These are phyloP conservation scores for Leishmania arabica DNA, from an alignment of 208 protist species.

Conservation along the genomic window DNA sequence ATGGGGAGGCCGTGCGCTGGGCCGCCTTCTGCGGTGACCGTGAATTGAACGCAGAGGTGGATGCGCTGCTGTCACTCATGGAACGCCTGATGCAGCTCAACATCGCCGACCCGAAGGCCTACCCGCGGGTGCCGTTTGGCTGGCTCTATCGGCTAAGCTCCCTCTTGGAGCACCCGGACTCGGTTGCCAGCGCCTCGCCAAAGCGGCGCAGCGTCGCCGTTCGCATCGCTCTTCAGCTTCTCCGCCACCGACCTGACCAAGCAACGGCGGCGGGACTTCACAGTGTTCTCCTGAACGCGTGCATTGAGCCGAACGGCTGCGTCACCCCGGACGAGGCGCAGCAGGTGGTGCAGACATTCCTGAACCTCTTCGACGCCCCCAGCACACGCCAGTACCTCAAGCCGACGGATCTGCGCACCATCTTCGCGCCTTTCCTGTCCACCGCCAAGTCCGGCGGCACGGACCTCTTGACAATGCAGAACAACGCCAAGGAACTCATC, in stretches of 20 bases:
- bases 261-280: slow-evolving; percentile 61
- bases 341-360: slow-evolving; percentile 55
- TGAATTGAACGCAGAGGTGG: slow-evolving; percentile 65
- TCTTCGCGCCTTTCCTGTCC: slow-evolving; percentile 80
- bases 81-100: slow-evolving; percentile 58
- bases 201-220: slow-evolving; percentile 64
- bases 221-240: slow-evolving; percentile 59
- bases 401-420: slow-evolving; percentile 64
- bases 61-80: slow-evolving; percentile 62
- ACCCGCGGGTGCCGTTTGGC: slow-evolving; percentile 68
- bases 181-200: slow-evolving; percentile 43
- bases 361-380: slow-evolving; percentile 70
- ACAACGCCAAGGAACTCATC: slow-evolving; percentile 81
- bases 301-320: slow-evolving; percentile 56
- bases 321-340: slow-evolving; percentile 61
- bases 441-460: slow-evolving; percentile 24
- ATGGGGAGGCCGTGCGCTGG: slow-evolving; percentile 45
- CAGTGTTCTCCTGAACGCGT: slow-evolving; percentile 66
- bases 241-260: slow-evolving; percentile 34
- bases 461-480: slow-evolving; percentile 54
- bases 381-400: slow-evolving; percentile 74
- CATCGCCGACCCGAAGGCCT: slow-evolving; percentile 44
- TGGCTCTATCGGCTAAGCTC: slow-evolving; percentile 83
- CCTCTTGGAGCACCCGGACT: slow-evolving; percentile 54
- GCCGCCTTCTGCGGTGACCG: slow-evolving; percentile 77